Evolutionary conservation across 208 protist species (phyloP).

Genomic region (Leishmania tarentolae): DNA sequence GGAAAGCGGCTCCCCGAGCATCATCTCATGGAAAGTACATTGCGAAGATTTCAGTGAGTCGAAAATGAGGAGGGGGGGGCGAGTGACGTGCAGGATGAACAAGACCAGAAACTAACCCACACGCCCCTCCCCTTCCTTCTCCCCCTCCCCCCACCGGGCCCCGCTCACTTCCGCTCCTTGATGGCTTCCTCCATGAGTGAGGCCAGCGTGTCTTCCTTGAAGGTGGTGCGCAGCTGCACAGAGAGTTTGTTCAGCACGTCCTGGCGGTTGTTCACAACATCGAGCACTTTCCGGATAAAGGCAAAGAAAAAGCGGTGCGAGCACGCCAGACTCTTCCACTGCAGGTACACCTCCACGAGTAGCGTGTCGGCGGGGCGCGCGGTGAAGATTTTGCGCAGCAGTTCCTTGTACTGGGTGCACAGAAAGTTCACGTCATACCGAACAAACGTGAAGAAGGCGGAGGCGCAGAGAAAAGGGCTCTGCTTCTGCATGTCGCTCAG

Average conservation of each 20-base stretch:
- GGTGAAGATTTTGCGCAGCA: conserved; percentile 67
- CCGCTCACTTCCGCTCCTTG: conserved; percentile 28
- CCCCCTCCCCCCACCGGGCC: no score
- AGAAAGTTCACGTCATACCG: conserved; percentile 75
- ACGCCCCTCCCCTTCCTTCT: no score
- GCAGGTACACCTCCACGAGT: conserved; percentile 79
- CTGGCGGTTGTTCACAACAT: conserved; percentile 29
- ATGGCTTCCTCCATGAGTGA: conserved; percentile 43
- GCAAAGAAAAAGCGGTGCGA: conserved; percentile 45
- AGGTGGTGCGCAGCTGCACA: conserved; percentile 38
- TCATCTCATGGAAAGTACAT: not conserved
- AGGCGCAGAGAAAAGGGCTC: conserved; percentile 30
- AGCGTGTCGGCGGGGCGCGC: conserved; percentile 33
- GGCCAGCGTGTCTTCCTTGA: conserved; percentile 35
- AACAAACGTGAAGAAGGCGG: conserved; percentile 84
- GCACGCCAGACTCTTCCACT: conserved; percentile 62
- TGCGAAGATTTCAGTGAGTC: not conserved
- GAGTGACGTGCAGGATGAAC: not conserved
- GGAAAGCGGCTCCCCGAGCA: not conserved
- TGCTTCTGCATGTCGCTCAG: conserved; percentile 40
- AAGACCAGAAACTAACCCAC: not conserved
- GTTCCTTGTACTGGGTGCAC: conserved; percentile 60
- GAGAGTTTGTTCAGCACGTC: conserved; percentile 57
- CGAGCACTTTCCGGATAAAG: conserved; percentile 56
- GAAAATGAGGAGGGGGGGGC: not conserved